Percentiles rank a stretch among this genome's conserved stretches.
These are phyloP conservation scores for Scleromitrula shiraiana DNA, from an alignment of 2,329 filamentous ascomycete species.

Conservation along the genomic window DNA sequence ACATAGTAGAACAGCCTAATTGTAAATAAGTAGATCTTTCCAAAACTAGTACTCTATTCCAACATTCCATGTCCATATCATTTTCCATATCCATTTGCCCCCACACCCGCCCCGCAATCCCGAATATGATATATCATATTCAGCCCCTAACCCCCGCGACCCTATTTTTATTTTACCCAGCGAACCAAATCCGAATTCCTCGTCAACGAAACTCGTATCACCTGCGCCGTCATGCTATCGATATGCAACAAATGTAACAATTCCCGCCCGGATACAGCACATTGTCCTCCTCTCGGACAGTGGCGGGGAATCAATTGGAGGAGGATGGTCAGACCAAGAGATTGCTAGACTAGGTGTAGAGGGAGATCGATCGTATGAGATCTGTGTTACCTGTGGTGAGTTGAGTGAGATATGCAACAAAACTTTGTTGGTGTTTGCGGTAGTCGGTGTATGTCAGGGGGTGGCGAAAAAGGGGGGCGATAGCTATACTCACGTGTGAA, in stretches of 20 bases:
- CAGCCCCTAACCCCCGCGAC: background rate
- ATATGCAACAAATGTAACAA: slow-evolving; percentile 1
- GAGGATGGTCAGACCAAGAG: background rate
- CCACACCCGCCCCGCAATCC: background rate
- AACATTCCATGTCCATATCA: too few species aligned
- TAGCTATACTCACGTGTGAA: too few species aligned
- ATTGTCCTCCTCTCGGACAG: background rate
- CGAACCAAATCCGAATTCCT: background rate
- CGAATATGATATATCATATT: background rate
- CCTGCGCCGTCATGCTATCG: background rate
- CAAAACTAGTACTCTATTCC: too few species aligned
- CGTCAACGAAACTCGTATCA: too few species aligned
- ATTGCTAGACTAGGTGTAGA: background rate
- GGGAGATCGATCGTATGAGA: background rate
- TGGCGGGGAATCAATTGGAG: background rate
- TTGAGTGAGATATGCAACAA: slow-evolving; percentile 5
- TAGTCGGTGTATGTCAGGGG: background rate
- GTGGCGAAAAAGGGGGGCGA: background rate
- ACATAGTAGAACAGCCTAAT: too few species aligned
- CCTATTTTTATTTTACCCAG: background rate
- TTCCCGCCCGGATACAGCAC: background rate
- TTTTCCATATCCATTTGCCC: background rate
- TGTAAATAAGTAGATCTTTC: too few species aligned
- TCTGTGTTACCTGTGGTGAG: background rate
- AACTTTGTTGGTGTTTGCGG: background rate